Base-by-base conservation (phyloP, 2,329 filamentous ascomycete species). In the Metarhizium robertsii region DNA sequence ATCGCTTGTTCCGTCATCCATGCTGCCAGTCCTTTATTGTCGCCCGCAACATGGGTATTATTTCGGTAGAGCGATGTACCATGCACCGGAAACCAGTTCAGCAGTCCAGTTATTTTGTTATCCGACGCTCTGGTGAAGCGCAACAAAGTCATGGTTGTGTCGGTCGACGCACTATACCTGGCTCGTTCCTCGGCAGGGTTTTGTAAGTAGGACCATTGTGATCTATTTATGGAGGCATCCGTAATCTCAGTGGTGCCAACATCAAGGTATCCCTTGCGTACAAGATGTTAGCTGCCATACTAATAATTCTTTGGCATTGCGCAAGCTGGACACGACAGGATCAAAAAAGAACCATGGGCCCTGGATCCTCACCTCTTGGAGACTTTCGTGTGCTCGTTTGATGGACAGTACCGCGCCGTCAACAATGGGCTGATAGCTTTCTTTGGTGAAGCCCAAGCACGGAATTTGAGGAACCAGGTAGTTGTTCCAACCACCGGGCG, bases 41-140 rank as follows among this genome's bases (percentile, higher is more conserved):
- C 92, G 16, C 90, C 92, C 2, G 91, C 86, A 52, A 94, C 83
- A 14, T 96, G 78, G 0, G 91, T 96, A 71, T 96, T 96, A 72
- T 96, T 96, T 54, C 88, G 87, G 30, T 92, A 83, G 70, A 96
- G 82, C 0, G 90, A 95, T 0, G 92, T 96, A 50, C 92, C 92
- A 68, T 97, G 92, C 0, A 92, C 88, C 2, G 92, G 84, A 67
- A 92, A 96, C 89, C 92, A 97, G n/a, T 90, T 94, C 56, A 97
- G 72, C 1, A 95, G 75, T 13, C 90, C 92, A 46, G 90, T 82
- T 55, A 86, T 86, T 71, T 90, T 91, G 50, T 80, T 78, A 64
- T 94, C 89, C 0, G 82, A 85, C 10, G 82, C 80, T 42, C 88
- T 81, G 60, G 84, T 83, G 67, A 96, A 92, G 58, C 85, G 86